Conservation (phyloP, 495 filamentous ascomycete genomes). For the Cetradonia linearis region DNA sequence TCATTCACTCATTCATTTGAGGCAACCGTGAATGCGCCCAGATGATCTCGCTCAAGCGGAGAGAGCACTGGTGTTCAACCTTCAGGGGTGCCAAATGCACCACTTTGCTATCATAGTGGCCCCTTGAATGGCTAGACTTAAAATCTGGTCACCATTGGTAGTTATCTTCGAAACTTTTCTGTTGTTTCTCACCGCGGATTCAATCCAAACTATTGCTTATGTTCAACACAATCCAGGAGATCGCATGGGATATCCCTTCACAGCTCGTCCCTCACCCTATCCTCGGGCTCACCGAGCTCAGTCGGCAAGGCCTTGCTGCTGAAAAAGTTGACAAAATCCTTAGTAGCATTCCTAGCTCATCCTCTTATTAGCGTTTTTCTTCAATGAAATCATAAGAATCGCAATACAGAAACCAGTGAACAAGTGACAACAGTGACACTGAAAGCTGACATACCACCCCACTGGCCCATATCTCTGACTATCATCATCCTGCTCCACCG, state of each 20-base stretch:
- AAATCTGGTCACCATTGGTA: too few species aligned
- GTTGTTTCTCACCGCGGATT: background rate
- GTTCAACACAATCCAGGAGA: background rate
- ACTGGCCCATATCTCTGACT: slow-evolving; percentile 4
- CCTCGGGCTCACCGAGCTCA: too few species aligned
- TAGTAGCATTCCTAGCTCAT: background rate
- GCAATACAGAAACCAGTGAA: background rate
- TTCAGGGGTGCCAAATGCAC: too few species aligned
- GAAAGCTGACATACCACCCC: background rate
- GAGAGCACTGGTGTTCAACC: too few species aligned
- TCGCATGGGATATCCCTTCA: background rate
- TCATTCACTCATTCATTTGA: too few species aligned
- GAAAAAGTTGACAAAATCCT: slow-evolving; percentile 1
- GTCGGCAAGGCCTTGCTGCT: background rate
- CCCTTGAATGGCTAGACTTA: too few species aligned
- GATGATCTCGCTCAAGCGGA: too few species aligned
- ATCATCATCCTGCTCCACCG: slow-evolving; percentile 5
- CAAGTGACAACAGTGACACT: background rate
- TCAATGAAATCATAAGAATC: background rate
- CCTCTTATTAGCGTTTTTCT: background rate
- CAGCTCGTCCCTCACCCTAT: background rate
- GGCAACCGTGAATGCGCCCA: too few species aligned
- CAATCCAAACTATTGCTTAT: background rate
- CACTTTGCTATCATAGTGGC: too few species aligned
- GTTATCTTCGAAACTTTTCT: background rate